Base-by-base conservation (phyloP, 352 stramenopile species). In the Salisapilia sapeloensis region DNA sequence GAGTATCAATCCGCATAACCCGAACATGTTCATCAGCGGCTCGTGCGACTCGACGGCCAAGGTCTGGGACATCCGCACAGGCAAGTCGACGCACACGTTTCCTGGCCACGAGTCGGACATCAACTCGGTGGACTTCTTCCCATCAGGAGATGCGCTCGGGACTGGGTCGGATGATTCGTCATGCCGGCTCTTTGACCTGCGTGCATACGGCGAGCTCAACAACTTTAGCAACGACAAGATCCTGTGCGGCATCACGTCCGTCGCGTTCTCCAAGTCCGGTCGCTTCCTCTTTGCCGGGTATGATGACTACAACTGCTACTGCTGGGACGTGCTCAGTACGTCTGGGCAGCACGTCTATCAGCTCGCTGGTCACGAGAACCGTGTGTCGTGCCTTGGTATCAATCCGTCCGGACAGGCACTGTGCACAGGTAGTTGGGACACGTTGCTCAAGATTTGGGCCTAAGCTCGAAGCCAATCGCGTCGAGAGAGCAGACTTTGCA, bases 401-500 rank as follows among this genome's bases (percentile, higher is more conserved):
- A 96, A 96, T 56, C 76, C 85, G 3, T 74, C 79, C 20, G 94
- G 93, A 14, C 79, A 97, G 46, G 93, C 89, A 33, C 66, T 99
- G 3, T 97, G 92, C 63, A 98, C 95, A 43, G 94, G 95, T 40
- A 97, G 85, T 33, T 99, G 95, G 95, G 95, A 99, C 63, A 97
- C 90, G 35, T 63, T 96, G 44, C 75, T 98, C 42, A 98, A 98
- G 74, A 78, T 99, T 43, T 97, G 87, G 84, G 83, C 86, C 11
- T 97, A 80, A 38, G 18, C 18, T 15, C n/a, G 14, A 46, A 24
- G 29, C 19, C 15, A 15, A 40, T 4, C 3, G n/a, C n/a, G n/a
- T n/a, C n/a, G n/a, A n/a, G n/a, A n/a, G n/a, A n/a, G n/a, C n/a
- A n/a, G n/a, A n/a, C n/a, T n/a, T n/a, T n/a, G n/a, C n/a, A n/a